Evolutionary conservation across 2,329 filamentous ascomycete genomes (phyloP), one percentile per base, ranked within the genome.

Genomic region (Chaetothyriales sp.): DNA sequence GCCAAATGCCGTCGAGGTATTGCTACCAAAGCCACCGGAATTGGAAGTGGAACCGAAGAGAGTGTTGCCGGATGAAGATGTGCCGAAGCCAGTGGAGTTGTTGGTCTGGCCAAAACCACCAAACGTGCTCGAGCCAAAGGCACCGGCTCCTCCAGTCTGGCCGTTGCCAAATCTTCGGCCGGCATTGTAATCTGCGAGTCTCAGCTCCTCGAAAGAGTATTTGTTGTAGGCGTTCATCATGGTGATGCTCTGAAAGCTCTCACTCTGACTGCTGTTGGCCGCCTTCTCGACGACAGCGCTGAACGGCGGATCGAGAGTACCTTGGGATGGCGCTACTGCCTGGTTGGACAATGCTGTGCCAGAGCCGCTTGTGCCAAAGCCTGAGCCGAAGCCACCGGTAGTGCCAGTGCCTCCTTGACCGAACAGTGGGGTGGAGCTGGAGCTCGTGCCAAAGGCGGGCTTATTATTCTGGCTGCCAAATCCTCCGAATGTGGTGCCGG

Each of bases 171-270:
- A 86, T 49, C 83, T 83, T 53, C 89, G 81, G 48, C 89, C 89
- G 66, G 89, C 84, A 53, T 82, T 78, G 65, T 98, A 98, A 67
- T 98, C 92, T 45, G 80, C 86, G 54, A 94, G 68, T 62, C 86
- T 77, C 49, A 92, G 69, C 66, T 92, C 83, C 62, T 84, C 92
- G n/a, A 86, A 79, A 8, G 90, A 95, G 73, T 84, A 96, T 65
- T 92, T 93, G 66, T 81, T 82, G 51, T 73, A 73, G 5, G 71
- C 68, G 45, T 63, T 64, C 69, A 71, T 70, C 50, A 72, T 71
- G 20, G 61, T 67, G 56, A 74, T 68, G 56, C 70, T 73, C 59
- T 74, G 71, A 51, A 70, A 74, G 53, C 69, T 72, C 48, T 64
- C 73, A 8, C 58, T 57, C 28, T 45, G 18, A 42, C 49, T 64